phyloP scores from a whole-genome alignment of 768 basidiomycete genomes.

The Russula compacta region DNA sequence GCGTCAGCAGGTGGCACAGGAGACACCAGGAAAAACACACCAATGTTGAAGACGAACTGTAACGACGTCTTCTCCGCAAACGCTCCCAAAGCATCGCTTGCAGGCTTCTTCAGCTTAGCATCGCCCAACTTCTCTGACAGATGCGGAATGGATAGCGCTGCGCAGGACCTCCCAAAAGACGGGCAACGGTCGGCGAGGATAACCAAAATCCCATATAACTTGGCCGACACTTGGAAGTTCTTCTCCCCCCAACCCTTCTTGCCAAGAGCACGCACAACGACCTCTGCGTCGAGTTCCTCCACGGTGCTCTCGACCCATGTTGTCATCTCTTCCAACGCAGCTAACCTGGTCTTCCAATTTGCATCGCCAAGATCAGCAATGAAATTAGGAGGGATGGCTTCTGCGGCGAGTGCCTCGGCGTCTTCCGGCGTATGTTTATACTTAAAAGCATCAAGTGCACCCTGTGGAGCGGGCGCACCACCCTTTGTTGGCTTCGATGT shows the following conservation, averaged over 20 bases:
- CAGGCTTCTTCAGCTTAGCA: constrained; percentile 92
- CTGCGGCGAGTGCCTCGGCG: constrained; percentile 70
- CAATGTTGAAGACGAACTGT: constrained; percentile 89
- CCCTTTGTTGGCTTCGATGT: constrained; percentile 40
- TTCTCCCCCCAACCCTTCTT: constrained; percentile 99
- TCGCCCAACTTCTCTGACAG: constrained; percentile 94
- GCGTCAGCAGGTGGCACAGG: constrained; percentile 18
- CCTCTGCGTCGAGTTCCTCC: constrained; percentile 70
- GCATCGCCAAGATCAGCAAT: constrained; percentile 70
- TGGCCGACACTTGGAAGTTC: constrained; percentile 95
- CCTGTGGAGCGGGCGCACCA: constrained; percentile 38
- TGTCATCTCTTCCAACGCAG: constrained; percentile 78
- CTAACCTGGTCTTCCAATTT: constrained; percentile 90
- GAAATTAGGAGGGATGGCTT: constrained; percentile 61
- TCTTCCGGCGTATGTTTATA: constrained; percentile 89
- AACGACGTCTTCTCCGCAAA: constrained; percentile 91
- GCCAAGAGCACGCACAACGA: constrained; percentile 75
- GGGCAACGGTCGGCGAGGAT: constrained; percentile 71
- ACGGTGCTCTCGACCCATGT: constrained; percentile 69
- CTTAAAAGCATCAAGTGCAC: constrained; percentile 74
- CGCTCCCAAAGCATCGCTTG: constrained; percentile 71
- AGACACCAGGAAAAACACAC: constrained; percentile 35
- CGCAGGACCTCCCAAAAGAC: constrained; percentile 77
- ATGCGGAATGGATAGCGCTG: constrained; percentile 72
- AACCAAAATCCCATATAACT: constrained; percentile 71